phyloP scores from a whole-genome alignment of 2,329 filamentous ascomycete genomes.

The Paramyrothecium roridum region DNA sequence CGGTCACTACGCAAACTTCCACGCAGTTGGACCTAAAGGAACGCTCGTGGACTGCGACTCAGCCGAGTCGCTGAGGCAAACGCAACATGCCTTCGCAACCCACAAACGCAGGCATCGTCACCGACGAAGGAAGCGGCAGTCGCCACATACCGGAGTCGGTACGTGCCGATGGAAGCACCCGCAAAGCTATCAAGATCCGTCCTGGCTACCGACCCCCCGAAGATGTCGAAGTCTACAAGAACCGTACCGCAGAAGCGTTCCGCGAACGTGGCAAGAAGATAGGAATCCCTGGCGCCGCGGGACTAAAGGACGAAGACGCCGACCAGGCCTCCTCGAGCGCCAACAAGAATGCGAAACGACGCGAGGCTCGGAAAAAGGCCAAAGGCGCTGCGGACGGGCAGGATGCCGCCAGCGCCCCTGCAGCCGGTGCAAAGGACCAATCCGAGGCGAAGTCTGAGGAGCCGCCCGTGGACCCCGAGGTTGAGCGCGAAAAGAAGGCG shows the following conservation, averaged over 20 bases:
- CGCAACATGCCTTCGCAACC: conserved; percentile 44
- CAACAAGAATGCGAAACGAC: conserved; percentile 84
- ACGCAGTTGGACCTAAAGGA: not conserved
- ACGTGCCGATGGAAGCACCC: conserved; percentile 84
- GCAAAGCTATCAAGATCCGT: conserved; percentile 89
- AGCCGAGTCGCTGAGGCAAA: not conserved
- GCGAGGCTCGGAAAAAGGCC: conserved; percentile 53
- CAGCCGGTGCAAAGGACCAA: conserved; percentile 28
- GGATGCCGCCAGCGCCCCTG: conserved; percentile 46
- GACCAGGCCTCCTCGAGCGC: conserved; percentile 48
- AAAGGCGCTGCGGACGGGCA: conserved; percentile 56
- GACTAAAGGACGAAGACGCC: conserved; percentile 46
- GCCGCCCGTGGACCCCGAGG: conserved; percentile 58
- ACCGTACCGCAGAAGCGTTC: conserved; percentile 81
- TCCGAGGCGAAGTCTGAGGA: conserved; percentile 32
- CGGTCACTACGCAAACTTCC: too few species aligned
- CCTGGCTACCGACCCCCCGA: conserved; percentile 93
- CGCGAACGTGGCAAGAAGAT: conserved; percentile 66
- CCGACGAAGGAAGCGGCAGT: conserved; percentile 71
- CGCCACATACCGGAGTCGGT: conserved; percentile 86
- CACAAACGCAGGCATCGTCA: conserved; percentile 71
- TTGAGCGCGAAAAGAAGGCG: conserved; percentile 87
- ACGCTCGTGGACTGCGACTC: not conserved
- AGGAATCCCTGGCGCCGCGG: conserved; percentile 69
- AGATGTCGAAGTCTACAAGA: conserved; percentile 95